These are phyloP conservation scores for Arachis hypogaea DNA, from an alignment of 306 rosid species.

Conservation along the genomic window DNA sequence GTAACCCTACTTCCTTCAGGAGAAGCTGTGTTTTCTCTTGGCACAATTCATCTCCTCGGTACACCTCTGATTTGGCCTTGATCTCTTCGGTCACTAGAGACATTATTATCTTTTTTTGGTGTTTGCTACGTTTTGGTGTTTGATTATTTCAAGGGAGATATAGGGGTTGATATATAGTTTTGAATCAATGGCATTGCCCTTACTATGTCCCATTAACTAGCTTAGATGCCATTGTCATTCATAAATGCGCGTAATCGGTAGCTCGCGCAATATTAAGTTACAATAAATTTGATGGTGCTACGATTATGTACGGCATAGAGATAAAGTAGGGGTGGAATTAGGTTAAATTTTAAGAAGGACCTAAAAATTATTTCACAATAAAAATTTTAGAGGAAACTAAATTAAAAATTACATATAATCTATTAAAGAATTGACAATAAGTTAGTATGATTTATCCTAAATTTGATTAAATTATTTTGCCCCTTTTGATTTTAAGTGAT, in stretches of 20 bases:
- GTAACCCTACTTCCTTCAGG: slow-evolving; percentile 67
- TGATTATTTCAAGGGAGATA: not conserved
- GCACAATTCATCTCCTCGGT: slow-evolving; percentile 74
- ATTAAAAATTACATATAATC: too few species aligned
- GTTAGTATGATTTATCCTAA: too few species aligned
- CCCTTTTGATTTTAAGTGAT: too few species aligned
- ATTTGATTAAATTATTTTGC: too few species aligned
- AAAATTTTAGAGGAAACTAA: too few species aligned
- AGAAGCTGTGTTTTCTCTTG: slow-evolving; percentile 61
- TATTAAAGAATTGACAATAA: too few species aligned
- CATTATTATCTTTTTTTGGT: slow-evolving; percentile 43
- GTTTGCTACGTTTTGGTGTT: not conserved
- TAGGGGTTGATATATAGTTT: slow-evolving; percentile 57
- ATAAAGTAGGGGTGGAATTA: too few species aligned
- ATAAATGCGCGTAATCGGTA: not conserved
- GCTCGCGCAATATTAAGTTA: not conserved
- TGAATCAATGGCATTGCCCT: slow-evolving; percentile 42
- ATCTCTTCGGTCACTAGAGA: slow-evolving; percentile 57
- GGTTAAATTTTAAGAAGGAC: too few species aligned
- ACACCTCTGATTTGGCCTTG: slow-evolving; percentile 66
- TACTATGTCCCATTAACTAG: slow-evolving; percentile 21
- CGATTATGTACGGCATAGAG: too few species aligned
- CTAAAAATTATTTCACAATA: too few species aligned
- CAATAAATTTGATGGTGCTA: too few species aligned
- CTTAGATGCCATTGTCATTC: slow-evolving; percentile 37